A percentile compares a stretch with the other conserved stretches of the same genome.
Evolutionary conservation across 441 rosid species (phyloP).

Genomic region (Corymbia citriodora): DNA sequence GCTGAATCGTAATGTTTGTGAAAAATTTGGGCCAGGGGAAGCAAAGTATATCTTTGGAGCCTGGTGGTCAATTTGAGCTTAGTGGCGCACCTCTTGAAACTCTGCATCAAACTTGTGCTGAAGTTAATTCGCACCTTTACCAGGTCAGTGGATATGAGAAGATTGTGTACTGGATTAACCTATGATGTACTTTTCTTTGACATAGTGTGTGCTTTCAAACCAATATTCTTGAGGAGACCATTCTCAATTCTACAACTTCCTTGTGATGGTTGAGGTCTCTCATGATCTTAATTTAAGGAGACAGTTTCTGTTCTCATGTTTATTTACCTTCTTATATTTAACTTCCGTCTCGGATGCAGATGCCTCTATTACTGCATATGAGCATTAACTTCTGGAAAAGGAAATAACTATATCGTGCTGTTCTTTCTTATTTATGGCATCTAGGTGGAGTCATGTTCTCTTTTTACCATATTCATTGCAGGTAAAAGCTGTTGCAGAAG

Average conservation of each 20-base stretch:
- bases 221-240: neutral
- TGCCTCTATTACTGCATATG: neutral
- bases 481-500: conserved; percentile 99
- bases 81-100: conserved; percentile 99
- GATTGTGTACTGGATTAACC: neutral
- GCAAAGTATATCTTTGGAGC: conserved; percentile 98
- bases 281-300: neutral
- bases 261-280: neutral
- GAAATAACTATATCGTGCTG: neutral
- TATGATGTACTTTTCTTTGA: neutral
- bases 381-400: neutral
- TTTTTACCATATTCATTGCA: conserved; percentile 9
- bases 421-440: neutral
- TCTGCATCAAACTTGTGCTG: conserved; percentile 98
- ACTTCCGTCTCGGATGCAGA: neutral
- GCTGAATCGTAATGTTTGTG: conserved; percentile 4
- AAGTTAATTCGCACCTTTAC: conserved; percentile 98
- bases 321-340: neutral
- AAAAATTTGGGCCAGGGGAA: conserved; percentile 50
- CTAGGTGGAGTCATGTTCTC: neutral
- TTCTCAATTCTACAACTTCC: neutral
- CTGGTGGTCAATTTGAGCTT: conserved; percentile 99
- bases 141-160: conserved; percentile 42
- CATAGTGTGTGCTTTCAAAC: neutral
- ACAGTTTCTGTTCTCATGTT: neutral